Percentiles rank a stretch among this genome's conserved stretches.
Evolutionary conservation across 2,329 filamentous ascomycete species (phyloP).

Genomic region (Colletotrichum eleusines): DNA sequence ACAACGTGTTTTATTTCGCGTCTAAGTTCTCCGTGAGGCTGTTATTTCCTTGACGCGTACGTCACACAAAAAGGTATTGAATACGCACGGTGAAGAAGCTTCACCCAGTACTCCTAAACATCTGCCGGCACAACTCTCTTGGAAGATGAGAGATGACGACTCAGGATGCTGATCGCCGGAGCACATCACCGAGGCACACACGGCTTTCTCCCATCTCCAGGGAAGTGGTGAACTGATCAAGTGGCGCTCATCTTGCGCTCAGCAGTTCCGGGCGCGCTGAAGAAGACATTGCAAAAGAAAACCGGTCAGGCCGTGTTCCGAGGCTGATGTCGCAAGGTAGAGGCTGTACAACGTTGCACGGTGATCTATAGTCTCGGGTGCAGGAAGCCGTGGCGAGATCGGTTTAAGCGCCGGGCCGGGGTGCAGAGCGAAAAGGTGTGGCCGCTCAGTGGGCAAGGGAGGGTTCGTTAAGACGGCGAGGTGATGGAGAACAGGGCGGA

Average conservation of each 20-base stretch:
- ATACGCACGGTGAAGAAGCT: background rate
- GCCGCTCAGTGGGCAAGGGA: background rate
- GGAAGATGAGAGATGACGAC: constrained; percentile 14
- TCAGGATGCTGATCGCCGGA: constrained; percentile 14
- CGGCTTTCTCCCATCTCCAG: constrained; percentile 8
- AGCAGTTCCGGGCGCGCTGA: background rate
- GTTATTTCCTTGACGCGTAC: background rate
- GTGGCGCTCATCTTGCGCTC: constrained; percentile 6
- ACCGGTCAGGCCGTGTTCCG: constrained; percentile 10
- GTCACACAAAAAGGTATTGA: background rate
- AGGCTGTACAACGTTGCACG: constrained; percentile 33
- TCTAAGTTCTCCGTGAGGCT: constrained; percentile 1
- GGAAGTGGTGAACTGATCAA: constrained; percentile 12
- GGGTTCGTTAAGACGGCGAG: background rate
- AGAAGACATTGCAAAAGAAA: background rate
- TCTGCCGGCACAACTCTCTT: background rate
- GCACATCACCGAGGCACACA: constrained; percentile 22
- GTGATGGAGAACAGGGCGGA: too few relatives aligned
- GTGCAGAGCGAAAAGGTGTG: constrained; percentile 12
- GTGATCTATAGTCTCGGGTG: constrained; percentile 33
- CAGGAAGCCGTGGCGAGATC: constrained; percentile 39
- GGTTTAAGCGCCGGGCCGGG: constrained; percentile 25
- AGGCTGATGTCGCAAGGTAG: constrained; percentile 14
- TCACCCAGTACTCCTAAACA: constrained; percentile 3
- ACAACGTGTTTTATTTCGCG: constrained; percentile 9